Base-by-base conservation (phyloP, 306 rosid species). In the Phaseolus lunatus region DNA sequence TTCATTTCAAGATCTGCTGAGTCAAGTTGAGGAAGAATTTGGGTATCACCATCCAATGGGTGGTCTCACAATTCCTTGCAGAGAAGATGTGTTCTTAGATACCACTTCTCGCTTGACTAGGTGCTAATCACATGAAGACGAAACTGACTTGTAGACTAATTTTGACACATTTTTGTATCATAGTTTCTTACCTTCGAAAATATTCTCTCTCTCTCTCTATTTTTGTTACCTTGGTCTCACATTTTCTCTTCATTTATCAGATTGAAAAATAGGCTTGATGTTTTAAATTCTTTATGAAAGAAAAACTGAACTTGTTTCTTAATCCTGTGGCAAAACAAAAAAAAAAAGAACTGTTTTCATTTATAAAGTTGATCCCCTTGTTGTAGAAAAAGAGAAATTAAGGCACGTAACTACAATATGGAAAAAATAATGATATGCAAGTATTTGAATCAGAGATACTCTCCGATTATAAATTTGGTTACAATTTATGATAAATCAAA, bases 31-130 rank as follows among this genome's bases (percentile, higher is more conserved):
- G 9, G 69, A 43, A 73, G 67, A 73, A 54, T 80, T 72, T 2
- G 83, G 82, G 27, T 84, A 71, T 35, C 65, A 81, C 7, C 85
- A 84, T 81, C 88, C 83, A 33, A 84, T 72, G 81, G 88, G 85
- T 3, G 85, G 83, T 13, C 79, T 84, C 75, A 84, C 85, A 19
- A 81, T 84, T 50, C 83, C 85, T 3, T 84, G 83, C 20, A 9
- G 47, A 12, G 71, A 81, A 54, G 76, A 67, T 9, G 27, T 54
- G 2, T 73, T 80, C 75, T 9, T 65, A 31, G 29, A 73, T 6
- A 73, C 24, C 7, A 80, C 75, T 37, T 82, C 79, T 39, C 20
- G 39, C 41, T 80, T 80, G 37, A 72, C n/a, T 62, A 16, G 3
- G 9, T 48, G 29, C 10, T 45, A 59, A 74, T 8, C 12, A 8